Base-by-base conservation (phyloP, 2,329 filamentous ascomycete genomes). In the Zalaria sp. region DNA sequence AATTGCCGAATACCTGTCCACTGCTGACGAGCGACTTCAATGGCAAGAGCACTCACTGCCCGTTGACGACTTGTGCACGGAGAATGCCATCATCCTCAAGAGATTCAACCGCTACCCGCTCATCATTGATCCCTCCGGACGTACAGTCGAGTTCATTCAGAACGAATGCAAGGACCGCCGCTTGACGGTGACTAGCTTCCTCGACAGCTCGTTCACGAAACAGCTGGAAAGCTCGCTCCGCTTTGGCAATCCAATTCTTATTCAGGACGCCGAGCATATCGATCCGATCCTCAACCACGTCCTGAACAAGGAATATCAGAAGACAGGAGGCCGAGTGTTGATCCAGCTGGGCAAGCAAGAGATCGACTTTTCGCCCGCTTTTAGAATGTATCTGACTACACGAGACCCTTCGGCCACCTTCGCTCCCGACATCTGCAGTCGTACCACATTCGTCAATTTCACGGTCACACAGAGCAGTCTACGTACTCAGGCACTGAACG, bases 381-480 rank as follows among this genome's bases (percentile, higher is more conserved):
- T 98, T 73, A 91, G 82, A 65, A 73, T 98, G 28, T 98, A 93
- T 60, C 69, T 98, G 34, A 95, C 89, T 0, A 98, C 93, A 2
- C 75, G 89, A 54, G 91, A 98, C 66, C 93, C 93, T 1, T 98
- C 93, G 35, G 89, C 91, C 26, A 85, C 81, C 5, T 98, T 98
- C 60, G 79, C 91, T 5, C 93, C 91, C 0, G 91, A 98, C 57
- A 86, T 98, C 49, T 98, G 93, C 77, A 94, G 87, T 70, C 78
- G 93, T 55, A 96, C 91, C 5, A 98, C 93, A 0, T 94, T 98
- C 64, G 91, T 98, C 73, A 98, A 98, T 66, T 98, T 98, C 54
- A 96, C 93, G 1, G 89, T 98, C 48, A 98, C 91, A 4, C 89
- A 96, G 66, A 95, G 91, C 74, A 96, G 89, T 71, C 72, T 98